Conservation (phyloP, 23 red algal genomes). For the Cyanidioschyzon merolae region DNA sequence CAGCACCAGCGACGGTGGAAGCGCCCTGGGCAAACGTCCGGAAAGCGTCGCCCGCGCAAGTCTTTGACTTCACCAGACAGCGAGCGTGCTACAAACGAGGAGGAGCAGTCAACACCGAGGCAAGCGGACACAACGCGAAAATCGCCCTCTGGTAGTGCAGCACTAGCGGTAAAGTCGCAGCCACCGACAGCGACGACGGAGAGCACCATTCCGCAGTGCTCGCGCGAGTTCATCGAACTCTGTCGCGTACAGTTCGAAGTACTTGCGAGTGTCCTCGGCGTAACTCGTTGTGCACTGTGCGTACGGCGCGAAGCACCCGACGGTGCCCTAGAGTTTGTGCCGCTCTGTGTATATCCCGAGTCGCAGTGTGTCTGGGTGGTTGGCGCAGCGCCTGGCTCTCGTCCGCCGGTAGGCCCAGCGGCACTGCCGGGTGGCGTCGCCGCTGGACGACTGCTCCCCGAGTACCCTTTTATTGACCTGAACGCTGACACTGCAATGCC, state of each 20-base stretch:
- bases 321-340: slow-evolving; percentile 68
- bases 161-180: too few species aligned
- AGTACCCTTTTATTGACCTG: slow-evolving; percentile 53
- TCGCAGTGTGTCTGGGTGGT: slow-evolving; percentile 6
- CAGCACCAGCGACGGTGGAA: too few species aligned
- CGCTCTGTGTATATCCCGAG: slow-evolving; percentile 32
- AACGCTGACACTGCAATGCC: slow-evolving; percentile 15
- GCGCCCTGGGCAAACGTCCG: too few species aligned
- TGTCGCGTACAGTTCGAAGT: slow-evolving; percentile 11
- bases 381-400: slow-evolving; percentile 31
- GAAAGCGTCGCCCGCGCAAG: too few species aligned
- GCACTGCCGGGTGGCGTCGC: slow-evolving; percentile 57
- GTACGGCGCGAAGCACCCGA: slow-evolving; percentile 3
- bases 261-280: neutral
- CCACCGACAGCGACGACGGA: neutral
- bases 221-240: neutral
- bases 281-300: neutral
- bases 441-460: slow-evolving; percentile 49
- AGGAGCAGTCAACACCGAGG: too few species aligned
- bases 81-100: too few species aligned
- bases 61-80: too few species aligned
- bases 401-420: slow-evolving; percentile 12
- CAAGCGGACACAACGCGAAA: too few species aligned
- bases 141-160: too few species aligned
- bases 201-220: slow-evolving; percentile 3